These are phyloP conservation scores for Hypholoma sublateritium DNA, from an alignment of 768 basidiomycete genomes.

Conservation along the genomic window DNA sequence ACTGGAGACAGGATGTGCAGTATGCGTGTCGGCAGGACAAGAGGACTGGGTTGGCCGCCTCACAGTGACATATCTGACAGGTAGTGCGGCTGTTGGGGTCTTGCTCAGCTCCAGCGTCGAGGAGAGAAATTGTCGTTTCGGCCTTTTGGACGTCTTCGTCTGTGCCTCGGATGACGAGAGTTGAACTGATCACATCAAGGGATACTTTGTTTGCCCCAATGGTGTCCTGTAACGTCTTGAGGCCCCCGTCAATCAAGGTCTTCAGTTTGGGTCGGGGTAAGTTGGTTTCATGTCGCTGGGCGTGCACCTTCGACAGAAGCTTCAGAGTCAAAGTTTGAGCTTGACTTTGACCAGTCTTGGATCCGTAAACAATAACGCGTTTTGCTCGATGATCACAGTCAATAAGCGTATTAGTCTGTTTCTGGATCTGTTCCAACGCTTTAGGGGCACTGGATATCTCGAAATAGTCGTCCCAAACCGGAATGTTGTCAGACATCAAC, in stretches of 20 bases:
- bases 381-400: conserved; percentile 38
- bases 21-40: conserved; percentile 52
- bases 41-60: conserved; percentile 29
- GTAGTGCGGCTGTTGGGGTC: conserved; percentile 2
- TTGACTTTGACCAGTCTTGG: conserved; percentile 23
- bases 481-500: conserved; percentile 27
- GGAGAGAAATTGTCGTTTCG: conserved; percentile 19
- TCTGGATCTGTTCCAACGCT: conserved; percentile 34
- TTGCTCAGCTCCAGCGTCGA: conserved; percentile 15
- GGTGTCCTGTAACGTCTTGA: conserved; percentile 34
- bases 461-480: conserved; percentile 51
- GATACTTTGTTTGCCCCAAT: conserved; percentile 42
- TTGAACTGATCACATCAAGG: conserved; percentile 40
- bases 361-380: conserved; percentile 41
- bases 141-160: conserved; percentile 28
- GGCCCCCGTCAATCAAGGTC: conserved; percentile 38
- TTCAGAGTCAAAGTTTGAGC: conserved; percentile 33
- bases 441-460: conserved; percentile 37
- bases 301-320: conserved; percentile 39
- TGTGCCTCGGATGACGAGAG: conserved; percentile 43
- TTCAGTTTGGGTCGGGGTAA: conserved; percentile 27
- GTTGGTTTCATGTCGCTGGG: conserved; percentile 30
- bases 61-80: conserved; percentile 43
- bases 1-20: conserved; percentile 48
- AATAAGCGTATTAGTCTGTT: conserved; percentile 33